Evolutionary conservation across 225 moss, liverwort and hornwort genomes (phyloP).

Genomic region (Asterella californica): DNA sequence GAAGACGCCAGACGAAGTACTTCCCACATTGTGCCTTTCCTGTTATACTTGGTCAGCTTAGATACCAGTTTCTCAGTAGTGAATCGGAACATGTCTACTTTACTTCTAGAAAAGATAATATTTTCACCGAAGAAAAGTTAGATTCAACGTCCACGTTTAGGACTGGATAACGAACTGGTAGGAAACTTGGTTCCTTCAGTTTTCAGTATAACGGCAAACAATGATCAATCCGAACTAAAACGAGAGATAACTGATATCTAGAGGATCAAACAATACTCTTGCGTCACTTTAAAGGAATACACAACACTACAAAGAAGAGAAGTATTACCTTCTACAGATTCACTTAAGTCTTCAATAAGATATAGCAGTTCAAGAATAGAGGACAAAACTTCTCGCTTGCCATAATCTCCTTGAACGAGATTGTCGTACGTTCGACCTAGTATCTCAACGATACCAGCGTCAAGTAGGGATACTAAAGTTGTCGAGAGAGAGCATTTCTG

Average conservation of each 20-base stretch:
- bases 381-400: constrained; percentile 36
- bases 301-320: too few relatives aligned
- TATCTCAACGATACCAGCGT: constrained; percentile 33
- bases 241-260: too few relatives aligned
- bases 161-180: too few relatives aligned
- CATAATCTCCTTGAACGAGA: constrained; percentile 40
- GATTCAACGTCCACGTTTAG: too few relatives aligned
- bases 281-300: too few relatives aligned
- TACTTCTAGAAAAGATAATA: too few relatives aligned
- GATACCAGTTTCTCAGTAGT: background rate
- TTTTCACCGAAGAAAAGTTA: too few relatives aligned
- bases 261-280: too few relatives aligned
- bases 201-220: too few relatives aligned
- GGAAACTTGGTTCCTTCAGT: too few relatives aligned
- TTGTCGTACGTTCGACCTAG: constrained; percentile 41
- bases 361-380: constrained; percentile 47
- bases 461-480: constrained; percentile 19
- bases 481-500: constrained; percentile 40
- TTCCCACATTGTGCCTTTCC: constrained; percentile 51
- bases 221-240: too few relatives aligned
- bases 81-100: too few relatives aligned
- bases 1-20: constrained; percentile 42
- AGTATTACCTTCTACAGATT: constrained; percentile 37
- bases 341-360: constrained; percentile 50
- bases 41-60: constrained; percentile 9